Conservation (phyloP, 2,329 filamentous ascomycete genomes). For the Calonectria pteridis region DNA sequence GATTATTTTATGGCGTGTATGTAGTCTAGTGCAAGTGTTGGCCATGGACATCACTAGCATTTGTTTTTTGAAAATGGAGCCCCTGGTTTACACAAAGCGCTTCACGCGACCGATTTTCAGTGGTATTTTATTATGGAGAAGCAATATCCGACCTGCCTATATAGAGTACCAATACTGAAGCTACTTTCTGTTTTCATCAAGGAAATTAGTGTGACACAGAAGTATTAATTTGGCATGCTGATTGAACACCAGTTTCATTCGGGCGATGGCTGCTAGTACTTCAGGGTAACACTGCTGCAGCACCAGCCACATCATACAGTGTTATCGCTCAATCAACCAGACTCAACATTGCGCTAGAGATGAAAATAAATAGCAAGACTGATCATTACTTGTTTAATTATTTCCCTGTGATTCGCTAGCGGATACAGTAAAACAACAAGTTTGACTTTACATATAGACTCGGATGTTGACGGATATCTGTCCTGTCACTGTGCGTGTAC, state of each 20-base stretch:
- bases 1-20: not conserved
- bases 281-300: not conserved
- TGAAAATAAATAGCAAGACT: not conserved
- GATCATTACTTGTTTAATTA: not conserved
- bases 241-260: not conserved
- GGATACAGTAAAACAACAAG: not conserved
- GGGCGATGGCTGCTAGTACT: not conserved
- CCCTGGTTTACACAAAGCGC: not conserved
- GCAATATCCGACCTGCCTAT: not conserved
- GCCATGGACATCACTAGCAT: too few relatives aligned
- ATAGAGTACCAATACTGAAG: not conserved
- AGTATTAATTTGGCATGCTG: not conserved
- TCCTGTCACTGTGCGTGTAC: not conserved
- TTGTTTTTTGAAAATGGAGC: too few relatives aligned
- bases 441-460: not conserved
- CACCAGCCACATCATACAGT: not conserved
- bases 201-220: not conserved
- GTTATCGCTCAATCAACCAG: not conserved
- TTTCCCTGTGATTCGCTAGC: not conserved
- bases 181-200: not conserved
- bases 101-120: not conserved
- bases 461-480: not conserved
- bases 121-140: not conserved
- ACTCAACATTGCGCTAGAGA: not conserved
- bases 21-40: not conserved